These are phyloP conservation scores for Paratinospora sagittata DNA, from an alignment of 164 flowering plant species.

Conservation along the genomic window DNA sequence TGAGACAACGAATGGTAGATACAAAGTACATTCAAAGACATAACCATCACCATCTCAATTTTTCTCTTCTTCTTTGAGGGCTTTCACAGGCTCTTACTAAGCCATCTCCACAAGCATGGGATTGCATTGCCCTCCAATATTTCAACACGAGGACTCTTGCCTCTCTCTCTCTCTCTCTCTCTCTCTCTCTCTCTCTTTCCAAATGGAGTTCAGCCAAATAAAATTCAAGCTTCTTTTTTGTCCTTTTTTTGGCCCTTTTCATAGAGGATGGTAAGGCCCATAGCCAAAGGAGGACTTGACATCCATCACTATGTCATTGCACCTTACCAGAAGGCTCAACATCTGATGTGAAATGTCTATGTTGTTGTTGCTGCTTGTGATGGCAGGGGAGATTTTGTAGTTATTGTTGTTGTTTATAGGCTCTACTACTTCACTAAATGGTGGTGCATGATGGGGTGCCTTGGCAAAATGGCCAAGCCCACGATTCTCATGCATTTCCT, in stretches of 20 bases:
- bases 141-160: neutral
- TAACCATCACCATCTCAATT: neutral
- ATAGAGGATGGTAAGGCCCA: conserved; percentile 82
- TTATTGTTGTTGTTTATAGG: conserved; percentile 26
- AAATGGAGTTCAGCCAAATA: neutral
- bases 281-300: conserved; percentile 61
- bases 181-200: too few relatives aligned
- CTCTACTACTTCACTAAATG: conserved; percentile 23
- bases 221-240: neutral
- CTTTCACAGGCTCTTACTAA: too few relatives aligned
- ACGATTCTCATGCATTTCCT: conserved; percentile 16
- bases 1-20: neutral
- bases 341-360: conserved; percentile 71
- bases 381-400: conserved; percentile 3
- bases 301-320: conserved; percentile 67
- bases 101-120: neutral
- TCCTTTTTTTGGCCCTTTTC: conserved; percentile 8
- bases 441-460: conserved; percentile 23
- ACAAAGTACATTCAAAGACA: neutral
- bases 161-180: too few relatives aligned
- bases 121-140: neutral
- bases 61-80: neutral
- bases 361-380: conserved; percentile 3
- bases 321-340: conserved; percentile 64
- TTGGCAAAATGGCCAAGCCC: conserved; percentile 27